A percentile compares a stretch with the other conserved stretches of the same genome.
Evolutionary conservation across 352 stramenopile species (phyloP).

Genomic region (Plasmopara muralis): DNA sequence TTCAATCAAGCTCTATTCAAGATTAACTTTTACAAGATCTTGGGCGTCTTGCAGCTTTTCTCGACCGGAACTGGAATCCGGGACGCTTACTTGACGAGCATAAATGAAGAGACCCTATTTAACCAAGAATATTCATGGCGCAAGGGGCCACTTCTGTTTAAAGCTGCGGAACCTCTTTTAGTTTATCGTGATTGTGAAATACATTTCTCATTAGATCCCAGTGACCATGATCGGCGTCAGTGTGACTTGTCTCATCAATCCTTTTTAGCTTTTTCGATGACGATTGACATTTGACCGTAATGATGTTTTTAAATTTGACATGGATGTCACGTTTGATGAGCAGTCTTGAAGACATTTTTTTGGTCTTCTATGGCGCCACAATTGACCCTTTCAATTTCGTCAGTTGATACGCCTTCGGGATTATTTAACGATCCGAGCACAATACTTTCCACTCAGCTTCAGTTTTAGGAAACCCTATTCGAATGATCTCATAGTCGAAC

Average conservation of each 20-base stretch:
- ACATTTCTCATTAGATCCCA: neutral
- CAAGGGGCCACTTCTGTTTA: neutral
- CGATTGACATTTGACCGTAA: conserved; percentile 1
- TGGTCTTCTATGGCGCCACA: neutral
- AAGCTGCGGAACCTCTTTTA: neutral
- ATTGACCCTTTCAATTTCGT: conserved; percentile 2
- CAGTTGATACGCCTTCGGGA: conserved; percentile 3
- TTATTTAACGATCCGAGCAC: neutral
- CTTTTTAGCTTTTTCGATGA: neutral
- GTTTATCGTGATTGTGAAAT: neutral
- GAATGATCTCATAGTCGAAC: neutral
- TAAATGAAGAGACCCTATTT: conserved; percentile 5
- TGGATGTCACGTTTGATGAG: neutral
- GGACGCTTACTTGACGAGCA: conserved; percentile 7
- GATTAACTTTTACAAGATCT: neutral
- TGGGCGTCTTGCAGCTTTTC: neutral
- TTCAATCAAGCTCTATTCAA: neutral
- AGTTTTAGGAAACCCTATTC: conserved; percentile 4
- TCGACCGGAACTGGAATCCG: neutral
- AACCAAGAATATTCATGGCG: neutral
- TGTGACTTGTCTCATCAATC: neutral
- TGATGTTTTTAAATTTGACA: conserved; percentile 7
- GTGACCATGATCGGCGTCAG: neutral
- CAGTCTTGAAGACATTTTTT: neutral
- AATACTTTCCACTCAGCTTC: conserved; percentile 1